These are phyloP conservation scores for Solanum infundibuliforme DNA, from an alignment of 257 asterid species.

Conservation along the genomic window DNA sequence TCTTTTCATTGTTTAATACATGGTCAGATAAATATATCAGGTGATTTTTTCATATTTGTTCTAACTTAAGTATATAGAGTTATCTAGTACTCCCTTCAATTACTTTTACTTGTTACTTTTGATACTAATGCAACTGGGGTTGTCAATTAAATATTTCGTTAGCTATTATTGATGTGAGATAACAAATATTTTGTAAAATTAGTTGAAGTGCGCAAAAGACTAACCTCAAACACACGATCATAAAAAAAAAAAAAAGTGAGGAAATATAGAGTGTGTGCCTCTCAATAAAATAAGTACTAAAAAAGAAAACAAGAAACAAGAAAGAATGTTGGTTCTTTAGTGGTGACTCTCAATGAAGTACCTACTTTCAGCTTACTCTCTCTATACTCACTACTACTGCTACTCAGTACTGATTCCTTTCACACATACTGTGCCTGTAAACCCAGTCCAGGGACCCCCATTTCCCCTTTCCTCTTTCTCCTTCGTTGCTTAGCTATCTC, in stretches of 20 bases:
- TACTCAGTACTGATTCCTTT: neutral
- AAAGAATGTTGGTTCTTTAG: constrained; percentile 28
- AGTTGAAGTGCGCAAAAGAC: no score
- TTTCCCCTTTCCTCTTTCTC: neutral
- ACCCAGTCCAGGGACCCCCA: neutral
- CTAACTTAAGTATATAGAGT: no score
- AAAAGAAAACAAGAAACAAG: constrained; percentile 8
- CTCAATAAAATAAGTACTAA: neutral
- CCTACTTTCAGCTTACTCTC: neutral
- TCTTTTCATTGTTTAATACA: no score
- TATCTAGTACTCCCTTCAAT: no score
- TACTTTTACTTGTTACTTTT: no score
- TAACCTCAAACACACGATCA: neutral
- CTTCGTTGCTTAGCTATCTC: neutral
- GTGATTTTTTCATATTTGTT: no score
- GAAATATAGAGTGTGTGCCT: neutral
- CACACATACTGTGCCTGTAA: neutral
- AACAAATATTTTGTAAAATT: no score
- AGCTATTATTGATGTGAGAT: no score
- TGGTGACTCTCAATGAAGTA: constrained; percentile 1
- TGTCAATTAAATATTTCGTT: no score
- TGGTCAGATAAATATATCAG: no score
- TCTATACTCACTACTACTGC: neutral
- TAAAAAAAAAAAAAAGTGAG: no score
- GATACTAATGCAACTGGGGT: no score